Evolutionary conservation across 768 basidiomycete genomes (phyloP), one percentile per base, ranked within the genome.

Genomic region (Leccinum truebloodii): DNA sequence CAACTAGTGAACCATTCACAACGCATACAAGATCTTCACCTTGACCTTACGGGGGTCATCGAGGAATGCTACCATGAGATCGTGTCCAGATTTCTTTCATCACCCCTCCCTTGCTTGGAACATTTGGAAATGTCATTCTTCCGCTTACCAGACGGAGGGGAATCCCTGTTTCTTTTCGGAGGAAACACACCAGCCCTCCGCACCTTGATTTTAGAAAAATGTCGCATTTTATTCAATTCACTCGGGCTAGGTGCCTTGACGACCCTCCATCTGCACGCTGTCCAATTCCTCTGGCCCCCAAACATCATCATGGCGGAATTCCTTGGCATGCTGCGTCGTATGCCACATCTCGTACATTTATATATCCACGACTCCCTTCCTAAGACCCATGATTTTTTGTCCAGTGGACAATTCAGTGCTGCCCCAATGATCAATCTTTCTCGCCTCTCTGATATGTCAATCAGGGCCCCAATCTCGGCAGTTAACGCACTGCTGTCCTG

Each of bases 291-390:
- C 58, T 66, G 16, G 32, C 71, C 69, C 18, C 76, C 76, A 1
- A 63, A 70, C 10, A 67, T 70, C 13, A n/a, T 8, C 0, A n/a
- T 10, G 9, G 55, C 55, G 4, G 71, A 75, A 35, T 63, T 82
- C 14, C 55, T 76, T 8, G 58, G 69, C 22, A 67, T 69, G 16
- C 71, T 81, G 6, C 53, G 66, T 22, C 60, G 67, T 54, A 76
- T 76, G 74, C 75, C 74, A 4, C 28, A 60, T 50, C 67, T 79
- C 2, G 69, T 71, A 56, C 61, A 65, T 9, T 69, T 79, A 12
- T 66, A 72, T 56, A 63, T 80, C 16, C 68, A 74, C n/a, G 59
- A 74, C 54, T 67, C 69, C n/a, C 64, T 79, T 7, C 72, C 75
- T 5, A 66, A 54, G 10, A 24, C 56, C 35, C 7, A 37, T 18